Conservation (phyloP, 2,329 filamentous ascomycete genomes). For the Fusarium goolgardi region DNA sequence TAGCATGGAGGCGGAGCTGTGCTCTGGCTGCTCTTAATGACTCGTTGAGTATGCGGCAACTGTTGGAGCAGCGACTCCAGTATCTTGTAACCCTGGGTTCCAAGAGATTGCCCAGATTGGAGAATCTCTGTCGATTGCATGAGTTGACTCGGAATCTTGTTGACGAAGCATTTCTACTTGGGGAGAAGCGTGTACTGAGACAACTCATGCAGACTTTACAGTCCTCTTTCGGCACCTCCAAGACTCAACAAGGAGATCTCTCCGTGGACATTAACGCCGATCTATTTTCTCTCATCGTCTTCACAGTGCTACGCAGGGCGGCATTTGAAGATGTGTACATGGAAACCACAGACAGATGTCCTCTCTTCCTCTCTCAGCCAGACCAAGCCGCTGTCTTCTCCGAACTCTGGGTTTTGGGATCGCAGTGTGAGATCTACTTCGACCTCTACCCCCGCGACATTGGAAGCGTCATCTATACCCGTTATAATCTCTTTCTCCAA, state of each 20-base stretch:
- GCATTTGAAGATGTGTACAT: conserved; percentile 39
- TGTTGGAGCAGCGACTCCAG: neutral
- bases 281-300: conserved; percentile 29
- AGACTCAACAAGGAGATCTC: neutral
- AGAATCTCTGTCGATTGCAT: neutral
- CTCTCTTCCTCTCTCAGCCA: conserved; percentile 35
- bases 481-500: conserved; percentile 24
- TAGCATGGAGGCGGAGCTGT: neutral
- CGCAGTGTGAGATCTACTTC: conserved; percentile 39
- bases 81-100: neutral
- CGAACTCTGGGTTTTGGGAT: conserved; percentile 38
- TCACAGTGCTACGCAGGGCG: conserved; percentile 24
- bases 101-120: neutral
- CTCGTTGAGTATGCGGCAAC: neutral
- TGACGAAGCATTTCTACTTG: neutral
- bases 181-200: neutral
- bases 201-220: neutral
- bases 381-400: conserved; percentile 40
- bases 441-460: conserved; percentile 34
- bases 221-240: neutral
- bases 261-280: conserved; percentile 32
- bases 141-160: neutral
- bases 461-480: conserved; percentile 23
- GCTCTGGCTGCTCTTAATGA: conserved; percentile 3
- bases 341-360: conserved; percentile 36